A percentile compares a stretch with the other conserved stretches of the same genome.
phyloP scores from a whole-genome alignment of 805 yeast genomes.

The Starmerella tilneyi region DNA sequence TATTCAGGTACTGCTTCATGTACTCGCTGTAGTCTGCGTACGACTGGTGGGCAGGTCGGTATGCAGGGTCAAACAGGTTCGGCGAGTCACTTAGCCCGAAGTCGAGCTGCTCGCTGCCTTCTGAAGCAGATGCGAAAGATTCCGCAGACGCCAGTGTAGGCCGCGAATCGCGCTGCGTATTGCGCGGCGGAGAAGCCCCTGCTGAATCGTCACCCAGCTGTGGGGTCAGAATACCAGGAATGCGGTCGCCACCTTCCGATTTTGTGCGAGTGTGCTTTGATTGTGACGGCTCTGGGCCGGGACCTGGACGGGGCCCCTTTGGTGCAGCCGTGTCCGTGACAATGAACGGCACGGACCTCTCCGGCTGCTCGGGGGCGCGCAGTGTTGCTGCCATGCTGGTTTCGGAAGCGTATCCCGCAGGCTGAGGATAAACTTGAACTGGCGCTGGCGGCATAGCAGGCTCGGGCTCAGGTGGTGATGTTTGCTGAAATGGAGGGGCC shows the following conservation, averaged over 20 bases:
- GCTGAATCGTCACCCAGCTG: constrained; percentile 4
- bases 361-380: not conserved
- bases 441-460: not conserved
- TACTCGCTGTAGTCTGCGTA: constrained; percentile 27
- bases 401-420: constrained; percentile 1
- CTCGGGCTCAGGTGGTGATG: not conserved
- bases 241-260: constrained; percentile 31
- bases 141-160: constrained; percentile 21
- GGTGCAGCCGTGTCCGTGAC: not conserved
- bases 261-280: constrained; percentile 24
- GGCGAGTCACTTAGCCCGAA: not conserved
- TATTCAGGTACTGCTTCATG: constrained; percentile 24
- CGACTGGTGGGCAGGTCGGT: constrained; percentile 23
- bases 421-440: constrained; percentile 5
- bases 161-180: constrained; percentile 10
- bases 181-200: not conserved
- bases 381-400: not conserved
- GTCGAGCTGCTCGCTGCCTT: constrained; percentile 7
- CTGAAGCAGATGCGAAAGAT: constrained; percentile 26
- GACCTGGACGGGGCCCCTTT: not conserved
- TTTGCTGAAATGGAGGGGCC: constrained; percentile 5
- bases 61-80: constrained; percentile 15
- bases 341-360: not conserved
- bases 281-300: not conserved
- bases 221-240: constrained; percentile 23